phyloP scores from a whole-genome alignment of 2,329 filamentous ascomycete genomes.

The Alternaria triticimaculans region DNA sequence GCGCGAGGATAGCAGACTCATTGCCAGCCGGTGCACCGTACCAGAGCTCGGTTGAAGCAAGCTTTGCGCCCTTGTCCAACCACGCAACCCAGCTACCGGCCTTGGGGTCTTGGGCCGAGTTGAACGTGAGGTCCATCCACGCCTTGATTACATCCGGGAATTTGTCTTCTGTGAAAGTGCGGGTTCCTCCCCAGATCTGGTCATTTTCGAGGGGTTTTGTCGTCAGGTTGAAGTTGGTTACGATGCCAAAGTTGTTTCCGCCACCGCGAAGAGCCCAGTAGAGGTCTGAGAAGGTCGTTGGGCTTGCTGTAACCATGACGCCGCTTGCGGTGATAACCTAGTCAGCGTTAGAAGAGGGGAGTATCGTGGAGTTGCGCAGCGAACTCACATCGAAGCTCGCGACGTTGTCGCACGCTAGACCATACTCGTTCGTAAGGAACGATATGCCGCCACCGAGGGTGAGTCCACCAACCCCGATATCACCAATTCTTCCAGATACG shows the following conservation, averaged over 20 bases:
- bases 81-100: conserved; percentile 39
- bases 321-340: conserved; percentile 48
- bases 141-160: conserved; percentile 18
- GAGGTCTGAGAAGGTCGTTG: conserved; percentile 21
- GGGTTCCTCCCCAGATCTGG: conserved; percentile 21
- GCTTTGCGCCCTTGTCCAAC: conserved; percentile 14
- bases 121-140: conserved; percentile 16
- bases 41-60: conserved; percentile 18
- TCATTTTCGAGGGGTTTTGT: conserved; percentile 19
- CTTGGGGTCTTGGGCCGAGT: conserved; percentile 20
- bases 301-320: conserved; percentile 14
- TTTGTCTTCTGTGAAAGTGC: conserved; percentile 5
- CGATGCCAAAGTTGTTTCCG: conserved; percentile 33
- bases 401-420: conserved; percentile 27
- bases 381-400: conserved; percentile 21
- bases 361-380: rapidly evolving
- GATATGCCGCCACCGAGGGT: conserved; percentile 37
- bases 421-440: conserved; percentile 24
- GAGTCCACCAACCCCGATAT: conserved; percentile 42
- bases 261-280: conserved; percentile 43
- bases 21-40: conserved; percentile 22
- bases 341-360: neutral
- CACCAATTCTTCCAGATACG: conserved; percentile 37
- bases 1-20: neutral
- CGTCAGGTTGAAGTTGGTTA: conserved; percentile 20